Base-by-base conservation (phyloP, 2,329 filamentous ascomycete genomes). In the Aspergillaceae sp. region DNA sequence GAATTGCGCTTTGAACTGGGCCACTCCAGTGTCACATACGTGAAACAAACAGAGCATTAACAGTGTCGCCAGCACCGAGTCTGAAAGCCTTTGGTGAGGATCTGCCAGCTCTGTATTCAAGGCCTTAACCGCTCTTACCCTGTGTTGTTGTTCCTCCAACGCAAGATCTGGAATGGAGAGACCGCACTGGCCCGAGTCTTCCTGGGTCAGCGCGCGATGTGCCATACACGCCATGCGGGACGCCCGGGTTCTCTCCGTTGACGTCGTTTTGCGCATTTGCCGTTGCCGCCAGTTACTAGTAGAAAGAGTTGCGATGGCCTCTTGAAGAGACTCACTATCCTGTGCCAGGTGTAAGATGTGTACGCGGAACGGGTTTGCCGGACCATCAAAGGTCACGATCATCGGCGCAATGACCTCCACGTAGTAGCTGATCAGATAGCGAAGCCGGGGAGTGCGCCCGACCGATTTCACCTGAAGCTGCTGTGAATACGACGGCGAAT, bases 361-460 rank as follows among this genome's bases (percentile, higher is more conserved):
- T 56, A 83, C 82, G 50, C 89, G 78, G 63, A 91, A 96, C 1
- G 91, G 91, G 64, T 95, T 96, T 51, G 76, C 77, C 1, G 86
- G 84, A 7, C 83, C 83, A 63, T 97, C 91, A 64, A 95, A 89
- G 55, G 89, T 87, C 43, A 96, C 89, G 67, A 96, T 86, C 48
- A 88, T 87, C 4, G 87, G 87, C 55, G 89, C 92, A 71, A 97
- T 90, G 60, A 87, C 86, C 65, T 88, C 89, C 61, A 90, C 84
- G 68, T 94, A 96, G 68, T 95, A 95, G 63, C 94, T 86, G 73
- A 96, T 84, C 61, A 95, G 84, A 67, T 86, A 94, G 54, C 86
- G 84, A 72, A 94, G 84, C 61, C 88, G 85, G 48, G 84, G 80
- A 50, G 87, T 82, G 71, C 65, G 84, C 71, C 62, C 78, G 62